Conservation (phyloP, 2,329 filamentous ascomycete genomes). For the Cryphonectria naterciae region DNA sequence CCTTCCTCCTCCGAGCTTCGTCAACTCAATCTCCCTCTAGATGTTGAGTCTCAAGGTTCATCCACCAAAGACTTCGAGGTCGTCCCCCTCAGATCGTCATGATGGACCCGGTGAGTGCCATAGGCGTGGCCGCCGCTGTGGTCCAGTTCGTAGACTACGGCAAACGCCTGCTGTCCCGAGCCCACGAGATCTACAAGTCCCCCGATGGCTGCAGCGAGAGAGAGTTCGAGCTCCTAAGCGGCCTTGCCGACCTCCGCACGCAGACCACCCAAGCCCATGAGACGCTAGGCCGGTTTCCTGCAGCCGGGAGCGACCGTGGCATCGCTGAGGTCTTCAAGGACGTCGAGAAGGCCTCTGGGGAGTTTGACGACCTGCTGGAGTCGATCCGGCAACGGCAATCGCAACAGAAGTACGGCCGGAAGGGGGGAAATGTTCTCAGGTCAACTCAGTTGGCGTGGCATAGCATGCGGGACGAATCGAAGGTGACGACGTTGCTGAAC, state of each 20-base stretch:
- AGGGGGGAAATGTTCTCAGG: neutral
- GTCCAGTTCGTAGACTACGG: slow-evolving; percentile 15
- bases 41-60: neutral
- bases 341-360: neutral
- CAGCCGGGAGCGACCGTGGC: neutral
- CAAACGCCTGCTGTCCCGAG: neutral
- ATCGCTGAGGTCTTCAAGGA: neutral
- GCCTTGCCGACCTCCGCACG: neutral
- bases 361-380: neutral
- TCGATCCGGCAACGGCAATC: neutral
- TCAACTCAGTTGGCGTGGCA: neutral
- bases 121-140: slow-evolving; percentile 2
- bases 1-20: neutral
- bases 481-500: neutral
- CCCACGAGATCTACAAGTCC: neutral
- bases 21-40: neutral
- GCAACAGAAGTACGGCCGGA: neutral
- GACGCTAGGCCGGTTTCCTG: neutral
- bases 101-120: slow-evolving; percentile 1
- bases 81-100: neutral
- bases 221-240: neutral
- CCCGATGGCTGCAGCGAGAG: neutral
- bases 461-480: neutral
- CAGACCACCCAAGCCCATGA: neutral
- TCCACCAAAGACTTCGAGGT: neutral